Evolutionary conservation across 148 eudicot genomes (phyloP).

Genomic region (Fagopyrum esculentum): DNA sequence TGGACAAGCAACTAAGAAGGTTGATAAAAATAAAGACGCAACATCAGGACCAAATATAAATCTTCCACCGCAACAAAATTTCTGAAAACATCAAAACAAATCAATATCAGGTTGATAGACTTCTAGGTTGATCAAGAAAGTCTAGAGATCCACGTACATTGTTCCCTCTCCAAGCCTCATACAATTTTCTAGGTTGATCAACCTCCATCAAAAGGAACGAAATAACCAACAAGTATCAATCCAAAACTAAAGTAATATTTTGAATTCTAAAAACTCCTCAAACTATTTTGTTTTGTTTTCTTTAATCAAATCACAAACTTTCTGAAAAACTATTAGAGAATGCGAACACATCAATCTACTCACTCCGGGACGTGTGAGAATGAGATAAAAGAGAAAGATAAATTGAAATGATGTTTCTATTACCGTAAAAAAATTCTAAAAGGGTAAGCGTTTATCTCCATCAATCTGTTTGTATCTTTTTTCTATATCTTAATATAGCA

Average conservation of each 20-base stretch:
- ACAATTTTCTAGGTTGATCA: conserved; percentile 42
- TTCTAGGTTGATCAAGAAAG: not conserved
- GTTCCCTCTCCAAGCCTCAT: conserved; percentile 74
- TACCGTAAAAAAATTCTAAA: no score
- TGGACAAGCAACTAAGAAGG: conserved; percentile 63
- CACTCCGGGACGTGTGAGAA: no score
- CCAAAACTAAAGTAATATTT: not conserved
- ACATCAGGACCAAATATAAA: conserved; percentile 88
- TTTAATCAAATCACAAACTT: no score
- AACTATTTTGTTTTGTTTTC: no score
- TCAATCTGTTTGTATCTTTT: no score
- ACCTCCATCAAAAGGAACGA: conserved; percentile 24
- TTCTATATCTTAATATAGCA: not conserved
- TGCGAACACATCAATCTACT: no score
- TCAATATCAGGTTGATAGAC: not conserved
- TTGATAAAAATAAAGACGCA: conserved; percentile 53
- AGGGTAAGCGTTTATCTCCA: no score
- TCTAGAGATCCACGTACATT: conserved; percentile 38
- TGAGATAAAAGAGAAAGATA: no score
- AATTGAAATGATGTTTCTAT: no score
- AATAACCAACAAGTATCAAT: conserved; percentile 16
- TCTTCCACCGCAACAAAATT: conserved; percentile 71
- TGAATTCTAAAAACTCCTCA: no score
- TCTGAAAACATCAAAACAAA: conserved; percentile 34
- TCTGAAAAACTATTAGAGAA: no score